Evolutionary conservation across 345 rosid species (phyloP), one percentile per base, ranked within the genome.

Genomic region (Gossypium sturtianum): DNA sequence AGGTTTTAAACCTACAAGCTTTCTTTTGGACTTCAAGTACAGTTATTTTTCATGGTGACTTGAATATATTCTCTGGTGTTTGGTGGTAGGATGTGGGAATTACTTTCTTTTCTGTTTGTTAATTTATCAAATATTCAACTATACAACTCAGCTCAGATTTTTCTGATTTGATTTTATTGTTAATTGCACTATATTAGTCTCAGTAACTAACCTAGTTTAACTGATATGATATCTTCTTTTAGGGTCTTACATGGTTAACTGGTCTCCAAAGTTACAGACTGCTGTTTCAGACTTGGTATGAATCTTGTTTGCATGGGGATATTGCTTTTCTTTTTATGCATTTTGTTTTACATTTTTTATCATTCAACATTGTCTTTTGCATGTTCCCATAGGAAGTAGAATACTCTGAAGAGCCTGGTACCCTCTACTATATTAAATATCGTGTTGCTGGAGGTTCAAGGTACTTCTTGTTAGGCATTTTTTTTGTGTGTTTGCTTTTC

Each of bases 181-280:
- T 59, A 44, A 9, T 72, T 59, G 8, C 48, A 47, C 16, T 3
- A 72, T 58, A 8, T 3, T 51, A 69, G 9, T 51, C 15, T 51
- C 41, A 34, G 41, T 34, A 51, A 51, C 23, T 22, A 66, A 51
- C 23, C 25, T 51, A 27, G 38, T 48, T 47, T 53, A 22, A 72
- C 25, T 70, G 74, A 61, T 23, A 68, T 71, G 45, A 41, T 70
- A 12, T 74, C 65, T 62, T 76, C 70, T 86, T 83, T 62, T 84
- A 94, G 98, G 98, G 61, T 90, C 97, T 75, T 94, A 94, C 88
- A 83, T 94, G 93, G 98, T 94, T 82, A 94, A 94, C 84, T 94
- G 98, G 98, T 94, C 98, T 60, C 98, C 98, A 47, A 90, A 86
- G 82, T 86, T 94, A 76, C 98, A 94, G 87, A 94, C 98, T 75